A percentile compares a stretch with the other conserved stretches of the same genome.
phyloP scores from a whole-genome alignment of 2,329 filamentous ascomycete species.

The Pseudovirgaria hyperparasitica region DNA sequence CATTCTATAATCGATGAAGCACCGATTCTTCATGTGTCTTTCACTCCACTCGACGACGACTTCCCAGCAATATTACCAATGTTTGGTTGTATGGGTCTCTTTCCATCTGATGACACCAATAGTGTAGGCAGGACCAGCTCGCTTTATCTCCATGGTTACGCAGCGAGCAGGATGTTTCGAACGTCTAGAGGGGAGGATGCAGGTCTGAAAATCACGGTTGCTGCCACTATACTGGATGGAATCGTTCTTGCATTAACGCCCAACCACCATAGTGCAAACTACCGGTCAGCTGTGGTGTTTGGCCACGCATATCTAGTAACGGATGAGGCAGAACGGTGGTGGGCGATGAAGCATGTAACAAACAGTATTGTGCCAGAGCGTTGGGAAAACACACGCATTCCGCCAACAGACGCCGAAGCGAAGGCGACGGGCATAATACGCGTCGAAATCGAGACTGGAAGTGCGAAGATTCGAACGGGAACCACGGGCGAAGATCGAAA shows the following conservation, averaged over 20 bases:
- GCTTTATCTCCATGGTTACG: slow-evolving; percentile 23
- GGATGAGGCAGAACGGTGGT: slow-evolving; percentile 12
- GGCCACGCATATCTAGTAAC: slow-evolving; percentile 17
- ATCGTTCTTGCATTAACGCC: slow-evolving; percentile 21
- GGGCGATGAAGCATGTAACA: slow-evolving; percentile 19
- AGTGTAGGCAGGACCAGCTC: slow-evolving; percentile 1
- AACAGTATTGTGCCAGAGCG: slow-evolving; percentile 18
- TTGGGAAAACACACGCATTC: slow-evolving; percentile 18
- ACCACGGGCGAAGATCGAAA: slow-evolving; percentile 20
- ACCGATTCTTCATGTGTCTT: slow-evolving; percentile 23
- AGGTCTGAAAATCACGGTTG: slow-evolving; percentile 16
- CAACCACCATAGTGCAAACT: slow-evolving; percentile 24
- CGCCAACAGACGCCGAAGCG: slow-evolving; percentile 17
- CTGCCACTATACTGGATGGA: slow-evolving; percentile 19
- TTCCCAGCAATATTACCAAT: slow-evolving; percentile 24
- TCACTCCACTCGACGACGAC: slow-evolving; percentile 15
- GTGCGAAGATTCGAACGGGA: slow-evolving; percentile 19
- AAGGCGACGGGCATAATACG: slow-evolving; percentile 15
- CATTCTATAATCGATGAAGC: slow-evolving; percentile 18
- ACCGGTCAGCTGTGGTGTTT: slow-evolving; percentile 17
- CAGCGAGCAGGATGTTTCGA: slow-evolving; percentile 10
- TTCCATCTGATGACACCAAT: slow-evolving; percentile 1
- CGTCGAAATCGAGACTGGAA: slow-evolving; percentile 15
- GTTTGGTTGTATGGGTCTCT: slow-evolving; percentile 24
- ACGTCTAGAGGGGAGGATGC: slow-evolving; percentile 5